A percentile compares a stretch with the other conserved stretches of the same genome.
Conservation (phyloP, 345 rosid genomes). For the Bruguiera sexangula region DNA sequence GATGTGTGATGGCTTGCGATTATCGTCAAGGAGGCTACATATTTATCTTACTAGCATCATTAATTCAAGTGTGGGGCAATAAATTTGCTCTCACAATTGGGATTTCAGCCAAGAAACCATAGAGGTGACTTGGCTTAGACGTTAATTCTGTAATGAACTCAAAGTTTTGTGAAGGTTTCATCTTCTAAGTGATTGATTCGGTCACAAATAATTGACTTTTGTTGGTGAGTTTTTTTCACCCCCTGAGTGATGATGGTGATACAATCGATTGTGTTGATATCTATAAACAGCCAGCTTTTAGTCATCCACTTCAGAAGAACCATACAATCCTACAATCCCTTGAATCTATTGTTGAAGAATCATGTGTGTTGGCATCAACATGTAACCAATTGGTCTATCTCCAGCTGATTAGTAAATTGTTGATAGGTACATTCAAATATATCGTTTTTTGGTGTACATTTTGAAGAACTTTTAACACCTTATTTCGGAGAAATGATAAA, state of each 20-base stretch:
- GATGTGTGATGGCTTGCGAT: neutral
- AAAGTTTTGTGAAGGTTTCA: neutral
- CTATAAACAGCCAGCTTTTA: slow-evolving; percentile 30
- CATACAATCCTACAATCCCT: slow-evolving; percentile 7
- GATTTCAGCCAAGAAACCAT: neutral
- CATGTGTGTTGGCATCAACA: too few species aligned
- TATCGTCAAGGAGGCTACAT: neutral
- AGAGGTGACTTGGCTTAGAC: neutral
- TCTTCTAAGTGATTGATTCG: too few species aligned
- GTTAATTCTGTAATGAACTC: neutral
- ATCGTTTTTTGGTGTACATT: too few species aligned
- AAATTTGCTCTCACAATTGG: neutral
- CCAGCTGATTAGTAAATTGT: too few species aligned
- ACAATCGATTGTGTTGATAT: slow-evolving; percentile 29
- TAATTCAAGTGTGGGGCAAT: neutral
- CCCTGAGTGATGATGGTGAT: slow-evolving; percentile 8
- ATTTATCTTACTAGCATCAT: neutral
- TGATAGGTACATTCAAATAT: too few species aligned
- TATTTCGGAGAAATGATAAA: neutral
- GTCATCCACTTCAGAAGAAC: slow-evolving; percentile 28
- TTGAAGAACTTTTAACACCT: too few species aligned
- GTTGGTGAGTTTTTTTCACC: neutral
- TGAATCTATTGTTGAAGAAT: too few species aligned
- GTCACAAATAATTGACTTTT: neutral
- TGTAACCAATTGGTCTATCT: too few species aligned